Evolutionary conservation across 371 early-diverging fungal species (phyloP).

Genomic region (Lichtheimia hyalospora): DNA sequence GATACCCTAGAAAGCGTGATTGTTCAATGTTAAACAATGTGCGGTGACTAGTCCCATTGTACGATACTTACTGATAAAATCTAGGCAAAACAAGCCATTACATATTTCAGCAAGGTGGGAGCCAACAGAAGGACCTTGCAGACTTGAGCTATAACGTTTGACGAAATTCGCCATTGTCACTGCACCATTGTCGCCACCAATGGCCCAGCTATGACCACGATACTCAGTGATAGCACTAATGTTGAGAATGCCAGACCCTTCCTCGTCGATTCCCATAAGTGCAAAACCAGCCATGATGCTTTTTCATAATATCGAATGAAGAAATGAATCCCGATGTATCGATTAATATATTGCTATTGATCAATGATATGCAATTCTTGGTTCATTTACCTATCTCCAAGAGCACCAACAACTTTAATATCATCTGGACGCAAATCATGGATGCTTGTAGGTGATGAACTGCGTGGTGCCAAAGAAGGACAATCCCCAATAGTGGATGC

Average conservation of each 20-base stretch:
- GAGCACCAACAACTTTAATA: conserved; percentile 24
- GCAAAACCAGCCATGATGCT: conserved; percentile 45
- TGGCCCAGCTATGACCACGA: conserved; percentile 45
- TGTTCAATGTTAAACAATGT: background rate
- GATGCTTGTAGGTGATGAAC: conserved; percentile 13
- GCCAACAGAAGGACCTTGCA: conserved; percentile 37
- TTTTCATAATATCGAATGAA: background rate
- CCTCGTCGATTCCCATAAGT: conserved; percentile 19
- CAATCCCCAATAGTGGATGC: conserved; percentile 16
- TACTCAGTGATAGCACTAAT: conserved; percentile 26
- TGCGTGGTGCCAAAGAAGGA: conserved; percentile 19
- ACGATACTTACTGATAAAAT: conserved; percentile 3
- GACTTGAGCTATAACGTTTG: conserved; percentile 32
- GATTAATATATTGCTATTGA: background rate
- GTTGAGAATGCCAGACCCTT: conserved; percentile 15
- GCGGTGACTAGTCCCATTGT: too few species aligned
- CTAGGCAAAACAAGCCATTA: conserved; percentile 14
- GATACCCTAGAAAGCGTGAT: conserved; percentile 9
- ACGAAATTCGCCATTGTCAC: conserved; percentile 40
- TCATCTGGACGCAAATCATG: conserved; percentile 29
- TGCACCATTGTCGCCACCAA: conserved; percentile 44
- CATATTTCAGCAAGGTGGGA: conserved; percentile 31
- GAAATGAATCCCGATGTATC: background rate
- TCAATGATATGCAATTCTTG: background rate
- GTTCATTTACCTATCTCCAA: conserved; percentile 26